Conservation (phyloP, 177 flowering plant species). For the Vitis hybrid region DNA sequence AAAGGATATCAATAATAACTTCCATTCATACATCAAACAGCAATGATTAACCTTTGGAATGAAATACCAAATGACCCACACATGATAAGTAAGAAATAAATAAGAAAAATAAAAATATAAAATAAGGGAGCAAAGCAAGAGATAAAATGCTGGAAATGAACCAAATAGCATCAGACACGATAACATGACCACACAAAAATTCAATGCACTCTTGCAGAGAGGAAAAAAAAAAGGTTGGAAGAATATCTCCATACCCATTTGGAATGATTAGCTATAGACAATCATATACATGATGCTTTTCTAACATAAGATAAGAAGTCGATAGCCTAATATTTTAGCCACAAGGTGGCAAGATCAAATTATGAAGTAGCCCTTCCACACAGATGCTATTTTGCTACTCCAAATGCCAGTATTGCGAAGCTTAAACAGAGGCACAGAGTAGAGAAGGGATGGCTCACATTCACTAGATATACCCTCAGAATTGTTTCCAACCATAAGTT, state of each 20-base stretch:
- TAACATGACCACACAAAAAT: background rate
- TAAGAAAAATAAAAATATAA: no score
- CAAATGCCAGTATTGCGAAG: background rate
- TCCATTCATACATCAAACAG: no score
- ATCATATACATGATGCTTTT: background rate
- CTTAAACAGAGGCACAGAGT: background rate
- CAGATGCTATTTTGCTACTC: background rate
- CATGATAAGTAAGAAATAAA: no score
- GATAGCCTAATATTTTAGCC: background rate
- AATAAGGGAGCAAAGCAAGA: no score
- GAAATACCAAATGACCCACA: no score
- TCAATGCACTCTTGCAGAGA: no score
- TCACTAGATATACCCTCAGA: no score
- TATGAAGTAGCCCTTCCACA: background rate
- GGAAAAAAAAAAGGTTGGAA: no score
- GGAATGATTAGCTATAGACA: background rate
- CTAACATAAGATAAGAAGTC: background rate
- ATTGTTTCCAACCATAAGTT: no score
- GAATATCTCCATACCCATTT: background rate
- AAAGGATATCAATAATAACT: background rate
- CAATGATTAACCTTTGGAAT: no score
- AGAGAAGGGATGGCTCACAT: background rate
- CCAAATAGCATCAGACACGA: background rate
- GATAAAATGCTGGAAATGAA: background rate
- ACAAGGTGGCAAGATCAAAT: background rate